Evolutionary conservation across 768 basidiomycete species (phyloP), one percentile per base, ranked within the genome.

Genomic region (Dictyophora rubrovolvata): DNA sequence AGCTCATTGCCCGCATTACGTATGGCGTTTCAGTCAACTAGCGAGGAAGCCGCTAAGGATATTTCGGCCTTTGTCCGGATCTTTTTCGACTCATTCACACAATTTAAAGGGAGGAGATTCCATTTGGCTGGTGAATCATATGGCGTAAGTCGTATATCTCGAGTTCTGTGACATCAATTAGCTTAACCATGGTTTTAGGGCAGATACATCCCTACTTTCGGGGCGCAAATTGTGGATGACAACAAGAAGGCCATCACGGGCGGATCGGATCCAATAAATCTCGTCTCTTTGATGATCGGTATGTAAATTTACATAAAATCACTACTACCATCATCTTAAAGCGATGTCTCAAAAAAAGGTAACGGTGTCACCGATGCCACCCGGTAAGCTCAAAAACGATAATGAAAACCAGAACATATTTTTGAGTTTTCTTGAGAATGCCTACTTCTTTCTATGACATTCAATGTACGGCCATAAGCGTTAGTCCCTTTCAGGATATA

Each of bases 61-160:
- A 80, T 89, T 4, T 84, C 85, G 0, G 79, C 82, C 0, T 89
- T 89, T 63, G 74, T 88, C 0, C 72, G 79, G 2, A 80, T 89
- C 56, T 88, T 88, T 70, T 88, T 88, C 52, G 85, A 88, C 63
- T 77, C 83, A 59, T 90, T 90, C 66, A 75, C 69, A 57, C 74
- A 84, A 64, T 87, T 88, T 73, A 82, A 85, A 63, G 85, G 84
- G 1, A 72, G 86, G 2, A 67, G 73, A 1, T 83, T 85, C 69
- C 83, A 86, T 61, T 77, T 86, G 74, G 73, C 81, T 1, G 83
- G 76, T 14, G 77, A 82, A 69, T 81, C 79, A 4, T 81, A 82
- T 46, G 81, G 73, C 12, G 82, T 79, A 61, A 51, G 74, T 69
- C 14, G 16, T 22, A 20, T 51, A 34, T 17, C 4, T 47, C 16